Percentiles rank a stretch among this genome's conserved stretches.
Evolutionary conservation across 169 alveolate genomes (phyloP).

Genomic region (Plasmodium inui): DNA sequence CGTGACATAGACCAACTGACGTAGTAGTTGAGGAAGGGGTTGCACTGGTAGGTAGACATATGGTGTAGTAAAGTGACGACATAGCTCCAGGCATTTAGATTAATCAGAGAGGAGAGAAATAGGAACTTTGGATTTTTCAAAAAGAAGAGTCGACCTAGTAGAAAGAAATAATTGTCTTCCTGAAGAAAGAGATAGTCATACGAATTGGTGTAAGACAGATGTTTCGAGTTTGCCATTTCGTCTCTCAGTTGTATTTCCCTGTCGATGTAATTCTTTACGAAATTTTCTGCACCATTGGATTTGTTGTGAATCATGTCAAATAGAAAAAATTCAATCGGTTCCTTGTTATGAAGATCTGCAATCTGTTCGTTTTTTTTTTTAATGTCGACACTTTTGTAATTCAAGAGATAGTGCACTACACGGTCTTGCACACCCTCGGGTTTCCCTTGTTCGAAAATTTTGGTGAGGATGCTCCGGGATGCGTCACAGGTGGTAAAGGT

Average conservation of each 20-base stretch:
- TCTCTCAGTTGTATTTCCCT: conserved; percentile 45
- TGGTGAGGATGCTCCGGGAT: background rate
- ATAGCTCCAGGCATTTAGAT: conserved; percentile 53
- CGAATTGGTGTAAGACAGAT: background rate
- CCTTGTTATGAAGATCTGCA: conserved; percentile 9
- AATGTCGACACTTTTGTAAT: conserved; percentile 23
- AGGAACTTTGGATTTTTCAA: conserved; percentile 27
- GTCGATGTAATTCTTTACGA: conserved; percentile 29
- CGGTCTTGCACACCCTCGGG: conserved; percentile 10
- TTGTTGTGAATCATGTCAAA: conserved; percentile 23
- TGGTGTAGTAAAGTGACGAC: background rate
- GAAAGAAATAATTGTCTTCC: conserved; percentile 16
- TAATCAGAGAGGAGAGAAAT: conserved; percentile 29
- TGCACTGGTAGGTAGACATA: conserved; percentile 28
- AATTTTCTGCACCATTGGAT: conserved; percentile 12
- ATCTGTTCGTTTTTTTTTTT: conserved; percentile 49
- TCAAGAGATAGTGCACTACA: conserved; percentile 3
- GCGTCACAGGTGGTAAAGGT: background rate
- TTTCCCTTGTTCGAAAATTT: conserved; percentile 18
- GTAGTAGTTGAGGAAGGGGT: conserved; percentile 47
- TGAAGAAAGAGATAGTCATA: conserved; percentile 27
- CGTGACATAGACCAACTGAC: background rate
- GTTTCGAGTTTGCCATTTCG: conserved; percentile 17
- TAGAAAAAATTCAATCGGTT: conserved; percentile 15
- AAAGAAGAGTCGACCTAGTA: conserved; percentile 31